These are phyloP conservation scores for Cavenderia fasciculata DNA, from an alignment of 78 protist genomes.

Conservation along the genomic window DNA sequence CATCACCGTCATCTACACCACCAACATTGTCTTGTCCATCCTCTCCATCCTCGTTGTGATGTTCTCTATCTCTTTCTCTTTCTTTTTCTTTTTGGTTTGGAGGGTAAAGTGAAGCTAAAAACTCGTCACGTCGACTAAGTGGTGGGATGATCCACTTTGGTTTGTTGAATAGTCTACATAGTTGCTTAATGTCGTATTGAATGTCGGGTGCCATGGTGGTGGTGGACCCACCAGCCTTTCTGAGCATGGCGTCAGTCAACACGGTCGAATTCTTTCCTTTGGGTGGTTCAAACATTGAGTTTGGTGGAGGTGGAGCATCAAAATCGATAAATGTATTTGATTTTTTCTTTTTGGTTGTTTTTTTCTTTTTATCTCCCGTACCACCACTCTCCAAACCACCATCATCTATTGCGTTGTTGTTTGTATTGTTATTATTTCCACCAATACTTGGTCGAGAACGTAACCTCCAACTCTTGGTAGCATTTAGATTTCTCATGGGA, in stretches of 20 bases:
- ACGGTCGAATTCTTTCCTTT: slow-evolving; percentile 47
- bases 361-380: slow-evolving; percentile 3
- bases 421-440: background rate
- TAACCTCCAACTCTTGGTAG: background rate
- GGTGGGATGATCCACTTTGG: slow-evolving; percentile 77
- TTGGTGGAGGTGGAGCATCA: slow-evolving; percentile 41
- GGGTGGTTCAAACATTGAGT: slow-evolving; percentile 60
- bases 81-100: background rate
- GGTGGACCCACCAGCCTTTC: slow-evolving; percentile 32
- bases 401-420: background rate
- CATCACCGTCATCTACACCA: background rate
- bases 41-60: background rate
- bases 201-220: slow-evolving; percentile 81
- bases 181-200: slow-evolving; percentile 33
- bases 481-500: background rate
- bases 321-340: slow-evolving; percentile 42
- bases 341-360: slow-evolving; percentile 13
- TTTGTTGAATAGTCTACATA: slow-evolving; percentile 78
- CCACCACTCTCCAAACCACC: background rate
- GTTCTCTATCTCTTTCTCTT: background rate
- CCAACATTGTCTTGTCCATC: background rate
- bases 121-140: slow-evolving; percentile 9
- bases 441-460: background rate
- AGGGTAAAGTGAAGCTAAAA: too few relatives aligned
- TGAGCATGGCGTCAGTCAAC: slow-evolving; percentile 7